phyloP scores from a whole-genome alignment of 179 eudicot species.

The Beta corolliflora region DNA sequence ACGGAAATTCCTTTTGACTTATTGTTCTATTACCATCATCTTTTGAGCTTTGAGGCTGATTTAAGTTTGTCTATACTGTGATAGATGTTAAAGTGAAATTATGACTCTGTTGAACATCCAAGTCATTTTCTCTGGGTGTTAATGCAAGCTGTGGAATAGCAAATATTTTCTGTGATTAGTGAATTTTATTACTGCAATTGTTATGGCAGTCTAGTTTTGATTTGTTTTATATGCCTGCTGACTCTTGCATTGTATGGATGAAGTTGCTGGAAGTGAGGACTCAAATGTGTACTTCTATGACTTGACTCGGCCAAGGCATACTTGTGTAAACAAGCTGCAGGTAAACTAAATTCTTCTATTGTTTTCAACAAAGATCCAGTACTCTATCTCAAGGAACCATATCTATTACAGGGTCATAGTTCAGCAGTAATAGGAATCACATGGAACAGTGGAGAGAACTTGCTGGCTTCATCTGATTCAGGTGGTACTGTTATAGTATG shows the following conservation, averaged over 20 bases:
- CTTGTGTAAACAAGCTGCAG: constrained; percentile 97
- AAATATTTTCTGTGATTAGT: not conserved
- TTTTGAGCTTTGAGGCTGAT: not conserved
- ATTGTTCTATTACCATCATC: not conserved
- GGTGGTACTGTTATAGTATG: constrained; percentile 94
- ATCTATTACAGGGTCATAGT: constrained; percentile 36
- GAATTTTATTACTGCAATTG: not conserved
- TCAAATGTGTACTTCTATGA: constrained; percentile 94
- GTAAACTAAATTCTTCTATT: constrained; percentile 27
- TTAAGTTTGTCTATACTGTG: not conserved
- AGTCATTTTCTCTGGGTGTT: not conserved
- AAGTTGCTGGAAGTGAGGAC: constrained; percentile 98
- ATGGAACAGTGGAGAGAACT: constrained; percentile 93
- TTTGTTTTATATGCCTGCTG: constrained; percentile 7
- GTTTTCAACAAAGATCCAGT: constrained; percentile 1
- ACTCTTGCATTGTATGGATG: constrained; percentile 27
- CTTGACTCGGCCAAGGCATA: constrained; percentile 81
- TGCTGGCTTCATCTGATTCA: constrained; percentile 92
- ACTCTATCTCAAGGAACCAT: constrained; percentile 17
- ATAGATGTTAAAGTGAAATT: not conserved
- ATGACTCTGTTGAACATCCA: not conserved
- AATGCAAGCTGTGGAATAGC: not conserved
- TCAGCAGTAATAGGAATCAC: constrained; percentile 91
- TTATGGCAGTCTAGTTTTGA: not conserved
- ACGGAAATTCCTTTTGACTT: not conserved